Evolutionary conservation across 352 stramenopile genomes (phyloP).

Genomic region (Globisporangium abappressorium): DNA sequence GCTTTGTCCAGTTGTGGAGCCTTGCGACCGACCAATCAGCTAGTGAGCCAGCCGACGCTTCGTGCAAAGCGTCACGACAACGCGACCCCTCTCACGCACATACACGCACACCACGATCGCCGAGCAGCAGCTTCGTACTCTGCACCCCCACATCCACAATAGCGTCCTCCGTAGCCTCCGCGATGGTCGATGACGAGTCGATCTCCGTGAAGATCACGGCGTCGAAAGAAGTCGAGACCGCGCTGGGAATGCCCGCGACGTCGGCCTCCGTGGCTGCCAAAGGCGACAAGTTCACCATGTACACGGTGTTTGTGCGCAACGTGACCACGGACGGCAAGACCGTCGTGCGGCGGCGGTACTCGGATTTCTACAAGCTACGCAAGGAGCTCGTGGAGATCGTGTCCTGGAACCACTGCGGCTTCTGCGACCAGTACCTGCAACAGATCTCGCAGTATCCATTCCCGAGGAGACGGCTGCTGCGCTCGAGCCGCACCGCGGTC

Average conservation of each 20-base stretch:
- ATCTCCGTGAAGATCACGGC: constrained; percentile 67
- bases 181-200: constrained; percentile 61
- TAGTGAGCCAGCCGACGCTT: background rate
- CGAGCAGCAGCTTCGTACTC: background rate
- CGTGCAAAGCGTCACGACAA: constrained; percentile 8
- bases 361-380: constrained; percentile 82
- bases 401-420: constrained; percentile 70
- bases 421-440: constrained; percentile 59
- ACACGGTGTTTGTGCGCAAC: constrained; percentile 84
- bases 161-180: background rate
- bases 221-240: constrained; percentile 47
- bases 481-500: constrained; percentile 59
- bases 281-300: constrained; percentile 78
- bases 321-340: constrained; percentile 66
- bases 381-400: constrained; percentile 83
- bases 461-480: constrained; percentile 66
- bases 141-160: background rate
- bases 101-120: background rate
- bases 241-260: background rate
- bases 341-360: constrained; percentile 77
- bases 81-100: constrained; percentile 2
- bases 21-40: background rate
- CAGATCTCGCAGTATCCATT: constrained; percentile 80
- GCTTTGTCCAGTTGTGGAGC: constrained; percentile 3
- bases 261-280: constrained; percentile 19